These are phyloP conservation scores for Lepiota brunneoincarnata DNA, from an alignment of 768 basidiomycete species.

Conservation along the genomic window DNA sequence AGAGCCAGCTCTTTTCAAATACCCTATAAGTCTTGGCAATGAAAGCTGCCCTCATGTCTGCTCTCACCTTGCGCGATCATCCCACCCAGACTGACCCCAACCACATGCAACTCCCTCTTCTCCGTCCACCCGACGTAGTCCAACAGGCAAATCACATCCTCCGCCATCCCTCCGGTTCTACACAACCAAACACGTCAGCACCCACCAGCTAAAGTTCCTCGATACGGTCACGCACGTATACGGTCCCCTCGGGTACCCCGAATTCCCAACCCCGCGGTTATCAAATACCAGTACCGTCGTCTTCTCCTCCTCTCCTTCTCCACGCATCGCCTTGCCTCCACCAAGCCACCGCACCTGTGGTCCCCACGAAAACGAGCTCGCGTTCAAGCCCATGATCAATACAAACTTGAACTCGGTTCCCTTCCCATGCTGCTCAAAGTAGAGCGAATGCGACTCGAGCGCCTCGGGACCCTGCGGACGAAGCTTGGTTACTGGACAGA, in stretches of 20 bases:
- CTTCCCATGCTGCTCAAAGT: constrained; percentile 70
- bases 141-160: constrained; percentile 64
- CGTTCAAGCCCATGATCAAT: constrained; percentile 79
- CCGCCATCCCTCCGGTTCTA: constrained; percentile 77
- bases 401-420: constrained; percentile 60
- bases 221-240: constrained; percentile 64
- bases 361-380: constrained; percentile 60
- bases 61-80: constrained; percentile 76
- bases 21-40: not conserved
- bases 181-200: not conserved
- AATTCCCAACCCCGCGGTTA: constrained; percentile 82
- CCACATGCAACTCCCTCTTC: constrained; percentile 59
- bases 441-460: constrained; percentile 69
- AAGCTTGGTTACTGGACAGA: constrained; percentile 68
- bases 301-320: constrained; percentile 24
- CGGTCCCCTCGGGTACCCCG: constrained; percentile 66
- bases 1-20: constrained; percentile 51
- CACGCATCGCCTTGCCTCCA: constrained; percentile 24
- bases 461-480: constrained; percentile 41
- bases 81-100: constrained; percentile 76
- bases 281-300: constrained; percentile 76
- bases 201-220: not conserved
- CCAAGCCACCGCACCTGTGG: constrained; percentile 64
- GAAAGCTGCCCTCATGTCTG: not conserved
- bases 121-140: constrained; percentile 72